These are phyloP conservation scores for Candida taoyuanica DNA, from an alignment of 805 yeast genomes.

Conservation along the genomic window DNA sequence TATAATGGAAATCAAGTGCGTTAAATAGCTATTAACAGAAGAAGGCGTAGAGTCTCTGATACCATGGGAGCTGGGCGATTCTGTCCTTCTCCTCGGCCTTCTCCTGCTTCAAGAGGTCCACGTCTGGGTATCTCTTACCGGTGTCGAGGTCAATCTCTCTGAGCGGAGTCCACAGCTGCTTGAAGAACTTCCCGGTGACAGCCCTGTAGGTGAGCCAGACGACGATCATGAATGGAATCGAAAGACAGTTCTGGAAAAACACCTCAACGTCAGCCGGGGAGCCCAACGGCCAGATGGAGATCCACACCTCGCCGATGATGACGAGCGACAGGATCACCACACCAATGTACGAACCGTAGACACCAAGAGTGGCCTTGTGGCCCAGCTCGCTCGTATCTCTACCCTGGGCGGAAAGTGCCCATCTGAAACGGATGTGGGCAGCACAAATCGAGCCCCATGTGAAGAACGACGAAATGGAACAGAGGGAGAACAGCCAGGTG, in stretches of 20 bases:
- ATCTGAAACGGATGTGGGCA: slow-evolving; percentile 59
- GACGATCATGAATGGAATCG: slow-evolving; percentile 34
- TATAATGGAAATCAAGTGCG: no score
- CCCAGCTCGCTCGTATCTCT: slow-evolving; percentile 64
- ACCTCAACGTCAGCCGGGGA: slow-evolving; percentile 26
- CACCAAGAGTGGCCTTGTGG: slow-evolving; percentile 62
- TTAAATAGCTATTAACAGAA: no score
- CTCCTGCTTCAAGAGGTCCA: slow-evolving; percentile 52
- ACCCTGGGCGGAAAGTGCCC: slow-evolving; percentile 59
- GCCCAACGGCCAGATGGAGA: slow-evolving; percentile 66
- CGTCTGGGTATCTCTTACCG: slow-evolving; percentile 60
- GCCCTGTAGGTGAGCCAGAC: slow-evolving; percentile 28
- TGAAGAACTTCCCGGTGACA: slow-evolving; percentile 34
- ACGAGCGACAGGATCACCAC: slow-evolving; percentile 50
- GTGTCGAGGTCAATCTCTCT: slow-evolving; percentile 54
- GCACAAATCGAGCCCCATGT: slow-evolving; percentile 61
- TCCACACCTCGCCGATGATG: slow-evolving; percentile 75
- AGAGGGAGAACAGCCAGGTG: slow-evolving; percentile 59
- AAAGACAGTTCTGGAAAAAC: slow-evolving; percentile 39
- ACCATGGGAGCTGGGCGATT: slow-evolving; percentile 40
- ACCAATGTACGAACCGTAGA: slow-evolving; percentile 64
- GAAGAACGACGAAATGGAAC: slow-evolving; percentile 57
- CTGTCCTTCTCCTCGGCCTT: slow-evolving; percentile 49
- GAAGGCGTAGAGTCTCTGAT: slow-evolving; percentile 46
- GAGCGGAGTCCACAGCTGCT: slow-evolving; percentile 37